These are phyloP conservation scores for Leccinum disarticulatum DNA, from an alignment of 768 basidiomycete species.

Conservation along the genomic window DNA sequence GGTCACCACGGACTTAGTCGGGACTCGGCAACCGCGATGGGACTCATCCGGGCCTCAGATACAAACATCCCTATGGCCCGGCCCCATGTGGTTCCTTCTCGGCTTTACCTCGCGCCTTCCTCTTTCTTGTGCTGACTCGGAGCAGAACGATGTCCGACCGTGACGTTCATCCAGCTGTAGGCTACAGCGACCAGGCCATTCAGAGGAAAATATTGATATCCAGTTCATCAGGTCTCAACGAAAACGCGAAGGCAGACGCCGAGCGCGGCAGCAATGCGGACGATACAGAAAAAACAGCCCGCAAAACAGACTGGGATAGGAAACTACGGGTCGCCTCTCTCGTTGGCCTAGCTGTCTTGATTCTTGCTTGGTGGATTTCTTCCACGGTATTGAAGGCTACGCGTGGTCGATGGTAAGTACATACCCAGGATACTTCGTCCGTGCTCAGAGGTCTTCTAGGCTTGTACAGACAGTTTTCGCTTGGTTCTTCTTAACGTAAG, in stretches of 20 bases:
- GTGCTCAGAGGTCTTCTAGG: conserved; percentile 39
- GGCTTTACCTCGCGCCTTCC: background rate
- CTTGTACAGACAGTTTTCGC: conserved; percentile 79
- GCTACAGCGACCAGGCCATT: conserved; percentile 3
- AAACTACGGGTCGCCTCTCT: conserved; percentile 48
- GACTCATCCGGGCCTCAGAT: background rate
- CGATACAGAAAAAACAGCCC: conserved; percentile 8
- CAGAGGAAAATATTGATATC: conserved; percentile 24
- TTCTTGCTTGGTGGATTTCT: conserved; percentile 87
- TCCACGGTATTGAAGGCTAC: conserved; percentile 67
- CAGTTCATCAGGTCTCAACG: conserved; percentile 13
- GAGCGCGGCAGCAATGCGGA: conserved; percentile 11
- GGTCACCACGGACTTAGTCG: background rate
- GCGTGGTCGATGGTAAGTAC: conserved; percentile 67
- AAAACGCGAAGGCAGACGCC: conserved; percentile 16
- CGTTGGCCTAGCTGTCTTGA: conserved; percentile 51
- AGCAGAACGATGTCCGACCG: conserved; percentile 18
- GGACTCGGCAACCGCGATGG: background rate
- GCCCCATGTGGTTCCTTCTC: conserved; percentile 7
- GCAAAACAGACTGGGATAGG: conserved; percentile 9
- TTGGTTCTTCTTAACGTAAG: conserved; percentile 78
- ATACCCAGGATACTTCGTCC: background rate
- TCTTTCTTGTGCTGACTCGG: background rate
- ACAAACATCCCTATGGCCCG: background rate
- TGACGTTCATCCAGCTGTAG: conserved; percentile 1